Base-by-base conservation (phyloP, 345 rosid genomes). In the Anacardium occidentale region DNA sequence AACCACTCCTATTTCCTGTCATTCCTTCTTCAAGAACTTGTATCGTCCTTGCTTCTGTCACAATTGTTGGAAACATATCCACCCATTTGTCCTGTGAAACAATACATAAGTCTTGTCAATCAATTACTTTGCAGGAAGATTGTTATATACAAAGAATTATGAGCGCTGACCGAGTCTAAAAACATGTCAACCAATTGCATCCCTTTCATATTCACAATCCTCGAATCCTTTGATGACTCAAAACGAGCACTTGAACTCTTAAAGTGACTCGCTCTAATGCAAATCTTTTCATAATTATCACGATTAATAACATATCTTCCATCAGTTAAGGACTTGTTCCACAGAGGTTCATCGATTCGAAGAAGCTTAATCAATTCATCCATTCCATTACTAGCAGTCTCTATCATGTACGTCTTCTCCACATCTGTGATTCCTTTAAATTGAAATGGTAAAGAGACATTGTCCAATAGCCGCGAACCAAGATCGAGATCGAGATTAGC, bases 51-150 rank as follows among this genome's bases (percentile, higher is more conserved):
- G 95, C 89, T 57, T 75, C 74, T 21, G 78, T 82, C 24, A 91
- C 90, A 66, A 89, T 82, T n/a, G 94, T 87, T 40, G 91, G 90
- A 65, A 93, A 93, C 18, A 87, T 71, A 42, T 85, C 86, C 48
- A 66, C 42, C 94, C 97, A 86, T 71, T 84, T 84, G 26, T 76
- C 82, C 97, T 93, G 79, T 77, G 51, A 63, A 66, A 34, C 60
- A 69, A 25, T 32, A 29, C 10, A 0, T 5, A 37, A 7, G 7
- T 37, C 5, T 37, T 8, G 42, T 37, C 0, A 37, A 37, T 37
- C 42, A 5, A 37, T 37, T 37, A 5, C 9, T 37, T 37, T 37
- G 9, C 0, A 5, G 9, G 8, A 37, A 37, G 9, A 6, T 5
- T 5, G 7, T 37, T 37, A 37, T 37, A 37, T 5, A 37, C 42